Percentiles rank a stretch among this genome's conserved stretches.
These are phyloP conservation scores for Suhomyces sp. DNA, from an alignment of 805 yeast species.

Conservation along the genomic window DNA sequence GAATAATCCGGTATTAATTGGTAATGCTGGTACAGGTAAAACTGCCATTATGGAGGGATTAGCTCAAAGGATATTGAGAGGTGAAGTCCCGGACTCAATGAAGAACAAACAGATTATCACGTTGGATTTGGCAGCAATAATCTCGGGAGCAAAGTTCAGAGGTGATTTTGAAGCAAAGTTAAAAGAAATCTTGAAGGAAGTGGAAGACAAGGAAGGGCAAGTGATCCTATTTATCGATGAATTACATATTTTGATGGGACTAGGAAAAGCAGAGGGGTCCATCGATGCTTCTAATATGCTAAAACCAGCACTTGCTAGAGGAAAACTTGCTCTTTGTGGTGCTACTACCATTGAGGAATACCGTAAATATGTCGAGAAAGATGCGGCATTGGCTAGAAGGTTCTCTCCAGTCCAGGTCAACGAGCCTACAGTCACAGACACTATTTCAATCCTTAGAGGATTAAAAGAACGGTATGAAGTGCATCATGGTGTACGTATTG, in stretches of 20 bases:
- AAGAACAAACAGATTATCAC: constrained; percentile 81
- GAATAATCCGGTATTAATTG: constrained; percentile 92
- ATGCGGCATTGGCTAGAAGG: constrained; percentile 91
- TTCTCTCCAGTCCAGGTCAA: constrained; percentile 83
- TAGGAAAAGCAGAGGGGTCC: constrained; percentile 92
- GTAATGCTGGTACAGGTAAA: constrained; percentile 98
- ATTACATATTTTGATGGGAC: constrained; percentile 81
- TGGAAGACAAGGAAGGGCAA: constrained; percentile 73
- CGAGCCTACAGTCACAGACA: constrained; percentile 89
- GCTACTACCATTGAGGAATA: constrained; percentile 96
- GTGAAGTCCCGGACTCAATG: constrained; percentile 94
- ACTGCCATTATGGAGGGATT: constrained; percentile 96
- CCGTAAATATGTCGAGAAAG: constrained; percentile 90
- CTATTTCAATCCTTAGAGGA: constrained; percentile 90
- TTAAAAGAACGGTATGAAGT: constrained; percentile 92
- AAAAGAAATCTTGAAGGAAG: constrained; percentile 77
- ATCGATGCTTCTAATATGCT: constrained; percentile 93
- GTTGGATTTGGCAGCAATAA: constrained; percentile 82
- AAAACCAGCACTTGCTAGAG: constrained; percentile 93
- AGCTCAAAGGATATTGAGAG: constrained; percentile 87
- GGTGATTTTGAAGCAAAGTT: constrained; percentile 95
- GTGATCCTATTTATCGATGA: constrained; percentile 88
- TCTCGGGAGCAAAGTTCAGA: constrained; percentile 92
- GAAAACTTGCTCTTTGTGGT: constrained; percentile 88
- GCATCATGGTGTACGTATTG: constrained; percentile 94